Conservation (phyloP, 345 rosid species). For the Lenwebbia sp. region DNA sequence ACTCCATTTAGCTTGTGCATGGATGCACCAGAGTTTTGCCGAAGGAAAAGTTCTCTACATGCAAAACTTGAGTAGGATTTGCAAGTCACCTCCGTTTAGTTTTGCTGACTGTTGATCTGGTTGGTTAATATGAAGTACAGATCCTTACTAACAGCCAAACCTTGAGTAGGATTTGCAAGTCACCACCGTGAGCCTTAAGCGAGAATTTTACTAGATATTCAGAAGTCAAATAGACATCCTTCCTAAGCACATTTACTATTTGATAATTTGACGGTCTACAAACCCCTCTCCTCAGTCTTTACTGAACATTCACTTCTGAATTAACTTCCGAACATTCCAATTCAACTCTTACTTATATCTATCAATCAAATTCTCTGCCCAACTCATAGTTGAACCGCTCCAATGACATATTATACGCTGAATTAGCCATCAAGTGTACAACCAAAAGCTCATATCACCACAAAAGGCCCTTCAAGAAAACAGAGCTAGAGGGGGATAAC, state of each 20-base stretch:
- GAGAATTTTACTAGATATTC: not conserved
- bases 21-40: not conserved
- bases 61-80: no score
- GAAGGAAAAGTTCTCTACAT: no score
- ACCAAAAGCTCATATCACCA: not conserved
- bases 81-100: no score
- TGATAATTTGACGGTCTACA: not conserved
- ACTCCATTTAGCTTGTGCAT: not conserved
- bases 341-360: not conserved
- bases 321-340: not conserved
- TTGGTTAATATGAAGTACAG: not conserved
- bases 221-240: not conserved
- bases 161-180: not conserved
- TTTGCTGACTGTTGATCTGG: not conserved
- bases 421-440: not conserved
- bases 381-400: not conserved
- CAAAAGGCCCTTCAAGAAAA: not conserved
- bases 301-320: not conserved
- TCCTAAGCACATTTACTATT: not conserved
- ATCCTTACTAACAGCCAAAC: not conserved
- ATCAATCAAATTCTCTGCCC: not conserved
- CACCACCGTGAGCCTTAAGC: not conserved
- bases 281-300: not conserved
- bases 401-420: not conserved
- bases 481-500: not conserved